Percentiles rank a stretch among this genome's conserved stretches.
Evolutionary conservation across 2,329 filamentous ascomycete species (phyloP).

Genomic region (Ceratocystis huliohia): DNA sequence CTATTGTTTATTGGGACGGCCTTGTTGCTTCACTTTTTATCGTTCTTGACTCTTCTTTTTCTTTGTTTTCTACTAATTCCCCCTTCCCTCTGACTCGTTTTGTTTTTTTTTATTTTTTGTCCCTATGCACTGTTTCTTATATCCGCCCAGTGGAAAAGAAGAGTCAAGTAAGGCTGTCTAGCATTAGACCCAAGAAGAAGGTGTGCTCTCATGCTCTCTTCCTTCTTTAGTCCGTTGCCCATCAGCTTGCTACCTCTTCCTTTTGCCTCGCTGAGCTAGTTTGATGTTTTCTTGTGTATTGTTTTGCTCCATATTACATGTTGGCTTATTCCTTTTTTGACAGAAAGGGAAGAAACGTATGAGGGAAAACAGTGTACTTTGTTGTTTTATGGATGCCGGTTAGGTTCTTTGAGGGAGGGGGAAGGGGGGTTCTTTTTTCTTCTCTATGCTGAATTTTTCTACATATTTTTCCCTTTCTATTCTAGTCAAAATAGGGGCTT

Average conservation of each 20-base stretch:
- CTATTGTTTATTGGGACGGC: not conserved
- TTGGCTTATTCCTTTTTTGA: not conserved
- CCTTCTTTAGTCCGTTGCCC: not conserved
- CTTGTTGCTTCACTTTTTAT: not conserved
- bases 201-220: not conserved
- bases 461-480: not conserved
- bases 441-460: not conserved
- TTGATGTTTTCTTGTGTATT: not conserved
- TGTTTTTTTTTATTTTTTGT: conserved; percentile 1
- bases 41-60: not conserved
- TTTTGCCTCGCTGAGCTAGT: not conserved
- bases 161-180: not conserved
- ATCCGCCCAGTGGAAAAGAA: not conserved
- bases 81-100: not conserved
- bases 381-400: not conserved
- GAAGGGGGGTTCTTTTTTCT: not conserved
- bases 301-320: not conserved
- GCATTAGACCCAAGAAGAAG: not conserved
- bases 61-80: not conserved
- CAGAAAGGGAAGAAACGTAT: not conserved
- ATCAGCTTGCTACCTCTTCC: not conserved
- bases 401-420: not conserved
- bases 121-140: not conserved
- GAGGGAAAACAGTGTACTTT: not conserved
- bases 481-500: not conserved